These are phyloP conservation scores for Aaosphaeria pasadenensis DNA, from an alignment of 2,329 filamentous ascomycete species.

Conservation along the genomic window DNA sequence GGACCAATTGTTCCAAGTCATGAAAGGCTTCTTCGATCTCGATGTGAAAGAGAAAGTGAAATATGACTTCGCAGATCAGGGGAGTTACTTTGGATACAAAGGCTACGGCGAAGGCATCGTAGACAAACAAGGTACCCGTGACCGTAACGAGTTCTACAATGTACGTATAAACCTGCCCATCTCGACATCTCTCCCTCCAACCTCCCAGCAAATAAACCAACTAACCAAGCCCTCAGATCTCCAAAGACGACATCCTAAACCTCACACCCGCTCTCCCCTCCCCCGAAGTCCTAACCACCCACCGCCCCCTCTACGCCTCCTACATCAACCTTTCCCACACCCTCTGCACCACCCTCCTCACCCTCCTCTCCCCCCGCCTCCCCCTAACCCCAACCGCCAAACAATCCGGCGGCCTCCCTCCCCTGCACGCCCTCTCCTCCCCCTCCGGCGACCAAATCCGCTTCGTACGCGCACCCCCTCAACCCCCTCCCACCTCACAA, in stretches of 20 bases:
- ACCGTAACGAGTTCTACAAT: slow-evolving; percentile 57
- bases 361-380: slow-evolving; percentile 45
- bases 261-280: slow-evolving; percentile 39
- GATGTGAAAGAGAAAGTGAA: slow-evolving; percentile 51
- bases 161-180: slow-evolving; percentile 22
- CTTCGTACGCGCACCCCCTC: slow-evolving; percentile 50
- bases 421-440: slow-evolving; percentile 45
- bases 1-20: slow-evolving; percentile 46
- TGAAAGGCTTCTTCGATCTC: slow-evolving; percentile 47
- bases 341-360: slow-evolving; percentile 45
- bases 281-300: slow-evolving; percentile 40
- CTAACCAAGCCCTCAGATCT: slow-evolving; percentile 32
- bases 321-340: slow-evolving; percentile 47
- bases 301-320: slow-evolving; percentile 36
- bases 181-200: background rate
- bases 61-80: slow-evolving; percentile 52
- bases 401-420: slow-evolving; percentile 38
- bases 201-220: background rate
- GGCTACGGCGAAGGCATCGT: slow-evolving; percentile 46
- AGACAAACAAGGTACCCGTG: slow-evolving; percentile 48
- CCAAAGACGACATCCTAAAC: slow-evolving; percentile 52
- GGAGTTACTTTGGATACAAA: slow-evolving; percentile 53
- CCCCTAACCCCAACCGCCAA: slow-evolving; percentile 21
- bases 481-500: slow-evolving; percentile 13
- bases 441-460: slow-evolving; percentile 54